phyloP scores from a whole-genome alignment of 306 rosid genomes.

The Sindora glabra region DNA sequence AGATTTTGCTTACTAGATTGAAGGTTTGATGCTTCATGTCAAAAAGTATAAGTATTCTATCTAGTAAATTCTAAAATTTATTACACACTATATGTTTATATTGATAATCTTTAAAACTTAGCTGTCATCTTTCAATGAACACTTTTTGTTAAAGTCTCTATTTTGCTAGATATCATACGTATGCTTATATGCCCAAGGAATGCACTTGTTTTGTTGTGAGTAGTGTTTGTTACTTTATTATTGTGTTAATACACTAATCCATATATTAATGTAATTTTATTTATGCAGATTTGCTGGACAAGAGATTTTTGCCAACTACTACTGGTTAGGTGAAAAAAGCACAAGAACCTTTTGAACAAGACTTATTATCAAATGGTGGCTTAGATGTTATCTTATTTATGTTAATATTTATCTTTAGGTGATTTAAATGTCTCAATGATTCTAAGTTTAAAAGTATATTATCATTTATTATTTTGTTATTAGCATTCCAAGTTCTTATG shows the following conservation, averaged over 20 bases:
- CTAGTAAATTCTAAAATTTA: too few species aligned
- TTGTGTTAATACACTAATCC: neutral
- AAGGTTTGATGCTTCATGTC: too few species aligned
- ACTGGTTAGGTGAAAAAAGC: constrained; percentile 75
- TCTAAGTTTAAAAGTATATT: neutral
- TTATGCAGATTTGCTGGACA: constrained; percentile 20
- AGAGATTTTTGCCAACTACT: constrained; percentile 29
- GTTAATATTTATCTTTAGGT: constrained; percentile 78
- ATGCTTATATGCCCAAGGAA: too few species aligned
- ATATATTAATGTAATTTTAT: neutral
- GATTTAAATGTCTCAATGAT: neutral
- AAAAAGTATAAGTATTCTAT: too few species aligned
- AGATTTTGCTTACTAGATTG: too few species aligned
- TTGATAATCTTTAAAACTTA: too few species aligned
- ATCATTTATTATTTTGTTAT: neutral
- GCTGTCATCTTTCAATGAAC: too few species aligned
- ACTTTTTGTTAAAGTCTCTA: too few species aligned
- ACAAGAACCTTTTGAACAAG: constrained; percentile 61
- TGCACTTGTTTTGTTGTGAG: too few species aligned
- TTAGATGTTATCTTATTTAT: constrained; percentile 69
- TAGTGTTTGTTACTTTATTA: too few species aligned
- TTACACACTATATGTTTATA: too few species aligned
- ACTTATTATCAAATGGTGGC: constrained; percentile 47
- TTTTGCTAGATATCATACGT: too few species aligned
- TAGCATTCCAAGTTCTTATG: neutral